phyloP scores from a whole-genome alignment of 2,329 filamentous ascomycete genomes.

The Chrysosporium queenslandicum region DNA sequence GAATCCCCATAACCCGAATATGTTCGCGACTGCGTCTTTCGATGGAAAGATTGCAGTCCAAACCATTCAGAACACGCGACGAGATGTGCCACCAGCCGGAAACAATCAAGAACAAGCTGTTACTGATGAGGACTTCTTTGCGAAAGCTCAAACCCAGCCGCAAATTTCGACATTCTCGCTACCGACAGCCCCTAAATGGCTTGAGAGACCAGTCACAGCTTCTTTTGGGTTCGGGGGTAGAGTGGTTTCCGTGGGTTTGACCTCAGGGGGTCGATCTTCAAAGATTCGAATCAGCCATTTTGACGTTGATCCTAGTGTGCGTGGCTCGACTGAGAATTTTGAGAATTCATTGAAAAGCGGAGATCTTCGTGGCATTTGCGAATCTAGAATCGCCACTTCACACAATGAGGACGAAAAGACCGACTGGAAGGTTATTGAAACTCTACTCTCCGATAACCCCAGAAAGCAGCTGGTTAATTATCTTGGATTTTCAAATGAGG shows the following conservation, averaged over 20 bases:
- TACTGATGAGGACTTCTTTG: slow-evolving; percentile 94
- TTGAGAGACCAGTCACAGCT: slow-evolving; percentile 71
- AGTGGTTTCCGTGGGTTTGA: slow-evolving; percentile 60
- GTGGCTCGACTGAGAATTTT: slow-evolving; percentile 75
- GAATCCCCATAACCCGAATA: slow-evolving; percentile 82
- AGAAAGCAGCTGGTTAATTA: slow-evolving; percentile 77
- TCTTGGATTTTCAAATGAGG: slow-evolving; percentile 66
- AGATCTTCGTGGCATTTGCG: slow-evolving; percentile 68
- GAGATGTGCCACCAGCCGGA: slow-evolving; percentile 55
- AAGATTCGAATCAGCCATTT: slow-evolving; percentile 80
- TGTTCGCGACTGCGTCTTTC: slow-evolving; percentile 91
- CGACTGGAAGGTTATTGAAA: slow-evolving; percentile 92
- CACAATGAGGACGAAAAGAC: slow-evolving; percentile 84
- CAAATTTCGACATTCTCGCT: slow-evolving; percentile 85
- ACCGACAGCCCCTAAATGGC: slow-evolving; percentile 77
- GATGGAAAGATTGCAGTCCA: slow-evolving; percentile 93
- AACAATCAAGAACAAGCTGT: slow-evolving; percentile 56
- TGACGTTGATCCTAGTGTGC: slow-evolving; percentile 74
- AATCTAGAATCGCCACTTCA: slow-evolving; percentile 63
- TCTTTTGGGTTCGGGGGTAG: slow-evolving; percentile 96
- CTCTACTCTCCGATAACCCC: slow-evolving; percentile 74
- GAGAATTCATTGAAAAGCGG: slow-evolving; percentile 71
- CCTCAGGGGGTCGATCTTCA: slow-evolving; percentile 56
- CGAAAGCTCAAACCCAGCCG: slow-evolving; percentile 81
- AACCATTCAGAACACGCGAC: slow-evolving; percentile 87